Evolutionary conservation across 164 flowering plant species (phyloP), one percentile per base, ranked within the genome.

Genomic region (Berberis thunbergii): DNA sequence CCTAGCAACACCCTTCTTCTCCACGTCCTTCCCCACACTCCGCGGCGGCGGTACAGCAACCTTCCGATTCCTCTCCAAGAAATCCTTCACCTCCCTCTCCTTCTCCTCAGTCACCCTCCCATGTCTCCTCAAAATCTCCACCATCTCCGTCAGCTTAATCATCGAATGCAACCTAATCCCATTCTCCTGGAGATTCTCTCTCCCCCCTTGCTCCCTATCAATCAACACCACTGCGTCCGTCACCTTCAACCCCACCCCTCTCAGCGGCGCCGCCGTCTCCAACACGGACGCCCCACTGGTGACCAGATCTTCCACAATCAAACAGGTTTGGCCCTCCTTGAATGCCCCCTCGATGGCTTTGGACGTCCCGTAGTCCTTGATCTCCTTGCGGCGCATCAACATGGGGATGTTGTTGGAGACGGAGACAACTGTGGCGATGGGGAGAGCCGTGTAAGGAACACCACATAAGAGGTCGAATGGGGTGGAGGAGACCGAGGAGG

Each of bases 371-470:
- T 93, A 88, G 64, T 81, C 84, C 64, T 93, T 93, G 64, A 90
- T 68, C 69, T 93, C 98, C 73, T 90, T 90, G 57, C 98, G 83
- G 62, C 97, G 89, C 96, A 91, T 90, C 60, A 94, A 72, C 98
- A 94, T 94, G 60, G 98, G 98, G 43, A 87, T 62, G 64, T 77
- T 53, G 63, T 69, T 63, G 58, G 83, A 46, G 43, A 81, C 48
- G 57, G 97, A 91, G 67, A 90, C 79, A 66, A 74, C 70, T 43
- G 98, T 88, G 68, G 98, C 97, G 57, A 94, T 91, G 60, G 97
- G 97, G 54, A 94, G 89, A 49, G 98, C 97, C 2, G 98, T 91
- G 88, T 91, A 91, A 39, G 97, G 98, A 43, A 91, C 97, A 53
- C 97, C 97, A 71, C 97, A 91, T 62, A 94, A 65, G 73, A 86